Evolutionary conservation across 164 flowering plant genomes (phyloP).

Genomic region (Berberis thunbergii): DNA sequence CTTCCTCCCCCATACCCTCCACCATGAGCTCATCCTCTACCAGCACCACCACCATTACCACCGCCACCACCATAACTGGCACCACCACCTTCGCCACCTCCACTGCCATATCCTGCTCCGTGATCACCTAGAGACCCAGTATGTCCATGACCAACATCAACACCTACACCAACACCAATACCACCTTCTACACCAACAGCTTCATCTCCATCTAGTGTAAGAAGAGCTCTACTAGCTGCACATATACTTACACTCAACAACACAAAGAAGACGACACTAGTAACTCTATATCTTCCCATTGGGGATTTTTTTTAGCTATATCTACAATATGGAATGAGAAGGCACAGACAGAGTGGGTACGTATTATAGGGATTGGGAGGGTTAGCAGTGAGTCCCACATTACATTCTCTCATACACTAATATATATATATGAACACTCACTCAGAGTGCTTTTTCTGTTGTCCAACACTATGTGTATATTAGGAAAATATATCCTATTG

Average conservation of each 20-base stretch:
- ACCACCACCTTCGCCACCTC: constrained; percentile 22
- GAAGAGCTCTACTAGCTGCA: constrained; percentile 26
- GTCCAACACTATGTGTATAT: too few species aligned
- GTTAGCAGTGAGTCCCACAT: neutral
- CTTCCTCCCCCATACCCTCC: too few species aligned
- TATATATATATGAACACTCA: too few species aligned
- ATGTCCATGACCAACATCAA: constrained; percentile 5
- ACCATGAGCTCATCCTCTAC: neutral
- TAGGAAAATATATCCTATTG: too few species aligned
- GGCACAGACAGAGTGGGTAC: neutral
- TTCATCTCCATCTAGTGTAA: constrained; percentile 9
- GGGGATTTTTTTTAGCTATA: neutral
- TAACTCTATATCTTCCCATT: constrained; percentile 23
- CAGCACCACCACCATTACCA: constrained; percentile 28
- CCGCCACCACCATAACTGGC: constrained; percentile 10
- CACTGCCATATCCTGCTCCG: constrained; percentile 17
- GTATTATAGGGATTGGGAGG: neutral
- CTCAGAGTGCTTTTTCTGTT: too few species aligned
- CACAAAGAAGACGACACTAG: too few species aligned
- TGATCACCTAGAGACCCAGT: constrained; percentile 13
- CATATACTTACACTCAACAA: constrained; percentile 2
- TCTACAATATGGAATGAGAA: constrained; percentile 3
- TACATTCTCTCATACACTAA: too few species aligned
- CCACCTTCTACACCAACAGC: neutral
- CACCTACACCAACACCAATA: too few species aligned